These are phyloP conservation scores for Xylaria sp. DNA, from an alignment of 2,329 filamentous ascomycete genomes.

Conservation along the genomic window DNA sequence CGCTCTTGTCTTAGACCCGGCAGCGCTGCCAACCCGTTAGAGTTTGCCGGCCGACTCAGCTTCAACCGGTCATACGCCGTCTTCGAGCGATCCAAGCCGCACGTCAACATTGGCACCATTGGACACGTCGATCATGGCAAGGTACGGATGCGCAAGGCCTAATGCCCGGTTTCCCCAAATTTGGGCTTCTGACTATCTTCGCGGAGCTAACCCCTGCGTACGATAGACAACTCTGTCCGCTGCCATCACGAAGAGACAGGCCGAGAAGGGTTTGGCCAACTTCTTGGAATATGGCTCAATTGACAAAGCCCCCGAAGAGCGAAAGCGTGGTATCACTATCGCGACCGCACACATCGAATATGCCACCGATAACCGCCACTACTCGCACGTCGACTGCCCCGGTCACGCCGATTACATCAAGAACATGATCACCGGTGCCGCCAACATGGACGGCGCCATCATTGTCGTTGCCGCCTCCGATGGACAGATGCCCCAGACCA, in stretches of 20 bases:
- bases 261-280: constrained; percentile 91
- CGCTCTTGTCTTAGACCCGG: constrained; percentile 77
- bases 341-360: constrained; percentile 99
- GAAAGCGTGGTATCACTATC: constrained; percentile 99
- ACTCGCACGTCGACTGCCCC: constrained; percentile 99
- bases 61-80: constrained; percentile 73
- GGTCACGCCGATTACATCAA: constrained; percentile 99
- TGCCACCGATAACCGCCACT: constrained; percentile 91
- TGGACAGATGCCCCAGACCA: constrained; percentile 99
- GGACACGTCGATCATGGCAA: constrained; percentile 99
- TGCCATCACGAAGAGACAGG: constrained; percentile 98
- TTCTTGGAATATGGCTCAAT: constrained; percentile 98
- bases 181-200: background rate
- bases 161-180: background rate
- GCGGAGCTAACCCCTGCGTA: constrained; percentile 16
- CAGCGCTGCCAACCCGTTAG: constrained; percentile 79
- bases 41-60: constrained; percentile 74
- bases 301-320: constrained; percentile 98
- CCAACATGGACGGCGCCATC: constrained; percentile 99
- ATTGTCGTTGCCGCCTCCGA: constrained; percentile 98
- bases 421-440: constrained; percentile 99
- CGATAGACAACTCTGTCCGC: constrained; percentile 93
- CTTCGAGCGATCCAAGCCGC: constrained; percentile 92
- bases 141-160: constrained; percentile 62
- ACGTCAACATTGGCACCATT: constrained; percentile 99